Conservation (phyloP, 192 early-diverging fungal genomes). For the Backusella luteola region DNA sequence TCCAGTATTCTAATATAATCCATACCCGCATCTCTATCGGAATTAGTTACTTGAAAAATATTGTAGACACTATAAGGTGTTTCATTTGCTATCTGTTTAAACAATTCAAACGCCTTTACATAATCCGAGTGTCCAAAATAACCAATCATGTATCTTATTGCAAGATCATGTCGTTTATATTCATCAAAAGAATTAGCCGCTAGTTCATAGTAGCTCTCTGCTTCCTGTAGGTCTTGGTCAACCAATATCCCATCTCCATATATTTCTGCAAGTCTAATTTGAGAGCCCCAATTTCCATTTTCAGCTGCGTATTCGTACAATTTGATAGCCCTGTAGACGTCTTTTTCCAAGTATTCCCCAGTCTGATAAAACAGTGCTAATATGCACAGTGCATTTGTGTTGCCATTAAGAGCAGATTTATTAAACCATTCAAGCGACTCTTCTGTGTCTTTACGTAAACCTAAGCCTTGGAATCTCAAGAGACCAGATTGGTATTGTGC, state of each 20-base stretch:
- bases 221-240: background rate
- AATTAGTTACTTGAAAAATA: background rate
- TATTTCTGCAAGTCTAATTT: background rate
- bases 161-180: background rate
- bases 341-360: background rate
- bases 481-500: background rate
- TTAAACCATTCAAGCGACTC: background rate
- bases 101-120: background rate
- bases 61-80: background rate
- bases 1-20: background rate
- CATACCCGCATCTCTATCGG: rapidly evolving
- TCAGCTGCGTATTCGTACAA: background rate
- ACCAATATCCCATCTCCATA: background rate
- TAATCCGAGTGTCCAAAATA: background rate
- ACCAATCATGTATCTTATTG: background rate
- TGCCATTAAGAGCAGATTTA: background rate
- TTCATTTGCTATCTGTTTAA: background rate
- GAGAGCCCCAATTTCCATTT: background rate
- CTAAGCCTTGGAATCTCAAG: background rate
- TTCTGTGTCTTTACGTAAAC: background rate
- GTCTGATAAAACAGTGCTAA: background rate
- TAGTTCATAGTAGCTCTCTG: background rate
- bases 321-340: background rate
- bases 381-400: background rate
- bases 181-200: background rate